phyloP scores from a whole-genome alignment of 2,329 filamentous ascomycete genomes.

The Penicillium janthinellum region DNA sequence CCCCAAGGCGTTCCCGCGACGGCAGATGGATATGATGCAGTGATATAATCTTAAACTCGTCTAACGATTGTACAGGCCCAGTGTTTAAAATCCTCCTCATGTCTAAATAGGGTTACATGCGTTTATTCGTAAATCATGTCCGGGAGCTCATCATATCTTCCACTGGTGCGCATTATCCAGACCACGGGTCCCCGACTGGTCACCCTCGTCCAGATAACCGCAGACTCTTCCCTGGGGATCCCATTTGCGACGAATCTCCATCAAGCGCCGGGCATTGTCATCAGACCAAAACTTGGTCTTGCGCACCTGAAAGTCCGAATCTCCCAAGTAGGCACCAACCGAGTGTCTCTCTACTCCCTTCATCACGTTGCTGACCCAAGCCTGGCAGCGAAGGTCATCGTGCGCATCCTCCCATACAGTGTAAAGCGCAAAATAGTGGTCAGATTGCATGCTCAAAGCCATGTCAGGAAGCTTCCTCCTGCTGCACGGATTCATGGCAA shows the following conservation, averaged over 20 bases:
- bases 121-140: background rate
- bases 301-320: constrained; percentile 56
- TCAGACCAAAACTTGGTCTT: constrained; percentile 53
- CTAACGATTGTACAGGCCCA: background rate
- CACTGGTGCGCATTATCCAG: constrained; percentile 48
- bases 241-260: constrained; percentile 38
- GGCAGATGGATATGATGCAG: background rate
- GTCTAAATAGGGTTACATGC: constrained; percentile 3
- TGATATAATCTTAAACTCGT: background rate
- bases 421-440: constrained; percentile 60
- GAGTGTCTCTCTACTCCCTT: constrained; percentile 42
- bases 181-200: constrained; percentile 46
- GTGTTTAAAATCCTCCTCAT: background rate
- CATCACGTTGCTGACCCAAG: constrained; percentile 51
- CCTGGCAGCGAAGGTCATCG: constrained; percentile 49
- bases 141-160: constrained; percentile 10
- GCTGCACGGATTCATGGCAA: constrained; percentile 54
- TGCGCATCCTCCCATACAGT: constrained; percentile 51
- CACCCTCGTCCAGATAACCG: constrained; percentile 52
- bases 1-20: too few relatives aligned
- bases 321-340: constrained; percentile 57
- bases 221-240: constrained; percentile 32
- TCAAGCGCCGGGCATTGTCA: constrained; percentile 45
- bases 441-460: constrained; percentile 58
- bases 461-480: constrained; percentile 49